phyloP scores from a whole-genome alignment of 2,329 filamentous ascomycete species.

The Thermothelomyces thermophilus region DNA sequence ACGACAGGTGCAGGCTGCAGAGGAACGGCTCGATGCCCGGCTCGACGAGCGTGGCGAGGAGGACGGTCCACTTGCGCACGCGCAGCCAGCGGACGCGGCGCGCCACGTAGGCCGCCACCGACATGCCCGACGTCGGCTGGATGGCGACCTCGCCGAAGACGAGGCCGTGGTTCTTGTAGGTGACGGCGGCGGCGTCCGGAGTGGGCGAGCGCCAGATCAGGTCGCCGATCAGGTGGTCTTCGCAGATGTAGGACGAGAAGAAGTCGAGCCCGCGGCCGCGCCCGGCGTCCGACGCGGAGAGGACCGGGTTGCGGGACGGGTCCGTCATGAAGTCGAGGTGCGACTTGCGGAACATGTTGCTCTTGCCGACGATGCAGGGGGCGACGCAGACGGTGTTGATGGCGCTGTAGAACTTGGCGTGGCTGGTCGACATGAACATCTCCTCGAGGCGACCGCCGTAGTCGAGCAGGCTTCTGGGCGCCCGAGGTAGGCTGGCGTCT shows the following conservation, averaged over 20 bases:
- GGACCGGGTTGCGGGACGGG: slow-evolving; percentile 39
- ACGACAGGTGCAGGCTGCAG: slow-evolving; percentile 74
- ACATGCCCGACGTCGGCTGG: slow-evolving; percentile 82
- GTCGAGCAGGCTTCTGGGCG: slow-evolving; percentile 26
- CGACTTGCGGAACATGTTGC: slow-evolving; percentile 94
- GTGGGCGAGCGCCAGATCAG: slow-evolving; percentile 64
- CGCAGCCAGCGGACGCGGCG: slow-evolving; percentile 84
- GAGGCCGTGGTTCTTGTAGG: slow-evolving; percentile 72
- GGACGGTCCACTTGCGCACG: slow-evolving; percentile 90
- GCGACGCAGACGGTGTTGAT: slow-evolving; percentile 91
- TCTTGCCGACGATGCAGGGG: slow-evolving; percentile 92
- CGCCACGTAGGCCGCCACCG: slow-evolving; percentile 67
- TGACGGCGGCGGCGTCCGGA: slow-evolving; percentile 18
- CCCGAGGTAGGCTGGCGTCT: neutral
- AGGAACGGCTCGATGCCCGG: slow-evolving; percentile 85
- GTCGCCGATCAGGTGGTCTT: slow-evolving; percentile 94
- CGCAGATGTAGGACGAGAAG: slow-evolving; percentile 94
- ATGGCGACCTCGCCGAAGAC: slow-evolving; percentile 81
- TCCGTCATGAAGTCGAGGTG: slow-evolving; percentile 72
- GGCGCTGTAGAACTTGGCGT: slow-evolving; percentile 95
- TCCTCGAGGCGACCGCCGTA: slow-evolving; percentile 86
- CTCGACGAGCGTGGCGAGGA: slow-evolving; percentile 82
- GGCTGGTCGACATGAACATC: slow-evolving; percentile 85
- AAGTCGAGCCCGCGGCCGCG: slow-evolving; percentile 70
- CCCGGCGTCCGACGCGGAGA: slow-evolving; percentile 33